Percentiles rank a stretch among this genome's conserved stretches.
Evolutionary conservation across 495 filamentous ascomycete genomes (phyloP).

Genomic region (Baudoinia panamericana): DNA sequence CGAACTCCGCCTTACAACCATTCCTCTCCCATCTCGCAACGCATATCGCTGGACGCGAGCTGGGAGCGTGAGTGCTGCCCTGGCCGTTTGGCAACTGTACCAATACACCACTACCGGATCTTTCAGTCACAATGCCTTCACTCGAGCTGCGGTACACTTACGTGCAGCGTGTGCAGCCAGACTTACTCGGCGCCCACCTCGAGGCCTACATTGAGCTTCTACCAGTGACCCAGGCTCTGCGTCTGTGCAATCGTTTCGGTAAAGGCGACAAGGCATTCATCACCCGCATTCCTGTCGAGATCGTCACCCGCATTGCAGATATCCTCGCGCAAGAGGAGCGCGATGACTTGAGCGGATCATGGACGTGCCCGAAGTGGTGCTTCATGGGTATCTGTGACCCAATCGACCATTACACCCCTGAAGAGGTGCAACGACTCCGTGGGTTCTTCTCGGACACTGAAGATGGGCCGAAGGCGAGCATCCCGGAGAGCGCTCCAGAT

Average conservation of each 20-base stretch:
- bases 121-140: conserved; percentile 1
- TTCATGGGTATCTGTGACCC: conserved; percentile 1
- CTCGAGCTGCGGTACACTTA: conserved; percentile 1
- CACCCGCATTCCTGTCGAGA: conserved; percentile 5
- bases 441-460: background rate
- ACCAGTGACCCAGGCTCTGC: conserved; percentile 2
- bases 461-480: background rate
- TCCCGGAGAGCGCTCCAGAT: background rate
- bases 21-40: too few relatives aligned
- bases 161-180: background rate
- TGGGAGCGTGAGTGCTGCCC: too few relatives aligned
- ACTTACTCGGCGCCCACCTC: conserved; percentile 1
- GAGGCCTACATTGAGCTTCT: conserved; percentile 6
- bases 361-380: background rate
- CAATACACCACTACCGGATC: too few relatives aligned
- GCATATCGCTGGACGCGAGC: too few relatives aligned
- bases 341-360: background rate
- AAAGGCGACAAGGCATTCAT: background rate
- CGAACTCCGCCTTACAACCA: too few relatives aligned
- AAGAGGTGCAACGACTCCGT: background rate
- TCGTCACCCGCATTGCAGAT: conserved; percentile 7
- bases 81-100: too few relatives aligned
- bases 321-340: background rate
- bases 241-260: conserved; percentile 11
- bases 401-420: background rate